Percentiles rank a stretch among this genome's conserved stretches.
Conservation (phyloP, 257 asterid species). For the Agastache rugosa region DNA sequence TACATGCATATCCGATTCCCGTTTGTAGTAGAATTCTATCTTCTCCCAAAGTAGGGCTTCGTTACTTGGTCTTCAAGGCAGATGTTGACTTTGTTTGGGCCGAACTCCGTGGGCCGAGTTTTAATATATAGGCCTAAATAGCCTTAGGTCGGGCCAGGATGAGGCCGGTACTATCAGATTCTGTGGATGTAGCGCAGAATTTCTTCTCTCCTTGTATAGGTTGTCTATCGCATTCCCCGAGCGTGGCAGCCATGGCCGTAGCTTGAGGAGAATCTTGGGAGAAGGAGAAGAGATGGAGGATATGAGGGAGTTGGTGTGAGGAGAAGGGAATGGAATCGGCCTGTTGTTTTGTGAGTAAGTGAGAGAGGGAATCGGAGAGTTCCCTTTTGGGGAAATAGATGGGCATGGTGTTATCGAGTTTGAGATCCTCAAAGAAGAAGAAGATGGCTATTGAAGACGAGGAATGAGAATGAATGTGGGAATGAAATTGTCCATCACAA, state of each 20-base stretch:
- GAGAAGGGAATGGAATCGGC: conserved; percentile 75
- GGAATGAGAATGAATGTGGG: conserved; percentile 49
- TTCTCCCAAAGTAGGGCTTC: too few relatives aligned
- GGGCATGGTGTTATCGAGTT: conserved; percentile 48
- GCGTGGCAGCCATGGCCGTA: conserved; percentile 62
- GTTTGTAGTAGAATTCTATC: too few relatives aligned
- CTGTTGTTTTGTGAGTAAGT: conserved; percentile 49
- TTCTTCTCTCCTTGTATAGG: conserved; percentile 72
- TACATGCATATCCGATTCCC: too few relatives aligned
- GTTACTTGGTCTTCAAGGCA: too few relatives aligned
- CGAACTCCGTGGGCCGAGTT: too few relatives aligned
- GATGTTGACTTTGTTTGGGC: too few relatives aligned
- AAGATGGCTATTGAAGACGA: conserved; percentile 55
- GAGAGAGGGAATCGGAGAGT: conserved; percentile 43
- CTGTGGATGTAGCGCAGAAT: conserved; percentile 62
- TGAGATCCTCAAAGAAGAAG: conserved; percentile 65
- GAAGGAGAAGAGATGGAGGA: conserved; percentile 56
- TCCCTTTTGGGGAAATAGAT: conserved; percentile 58
- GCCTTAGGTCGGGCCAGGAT: too few relatives aligned
- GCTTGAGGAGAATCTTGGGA: conserved; percentile 66
- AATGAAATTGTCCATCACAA: neutral
- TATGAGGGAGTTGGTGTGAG: conserved; percentile 42
- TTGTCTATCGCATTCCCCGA: conserved; percentile 54
- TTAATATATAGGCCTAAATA: too few relatives aligned
- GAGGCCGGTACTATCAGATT: too few relatives aligned